phyloP scores from a whole-genome alignment of 495 filamentous ascomycete genomes.

The Rhypophila decipiens region DNA sequence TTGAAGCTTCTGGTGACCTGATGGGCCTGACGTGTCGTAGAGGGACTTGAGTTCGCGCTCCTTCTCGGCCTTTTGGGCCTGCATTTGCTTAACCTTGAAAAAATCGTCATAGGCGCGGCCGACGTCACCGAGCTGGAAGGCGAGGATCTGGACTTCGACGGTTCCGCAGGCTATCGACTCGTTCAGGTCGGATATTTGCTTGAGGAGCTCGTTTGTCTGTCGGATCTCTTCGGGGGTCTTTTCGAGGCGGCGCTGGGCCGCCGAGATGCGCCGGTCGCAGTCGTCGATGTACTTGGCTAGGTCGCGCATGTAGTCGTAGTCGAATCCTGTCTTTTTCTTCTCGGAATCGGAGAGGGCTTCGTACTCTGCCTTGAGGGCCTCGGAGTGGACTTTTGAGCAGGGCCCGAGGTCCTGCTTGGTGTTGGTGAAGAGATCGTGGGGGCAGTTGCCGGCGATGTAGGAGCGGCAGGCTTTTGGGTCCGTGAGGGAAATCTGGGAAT shows the following conservation, averaged over 20 bases:
- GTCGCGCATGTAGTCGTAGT: slow-evolving; percentile 93
- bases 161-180: slow-evolving; percentile 76
- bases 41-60: slow-evolving; percentile 90
- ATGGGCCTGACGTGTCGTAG: slow-evolving; percentile 82
- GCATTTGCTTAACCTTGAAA: slow-evolving; percentile 72
- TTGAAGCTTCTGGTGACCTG: slow-evolving; percentile 94
- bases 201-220: slow-evolving; percentile 90
- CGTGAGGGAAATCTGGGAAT: slow-evolving; percentile 75
- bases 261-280: slow-evolving; percentile 89
- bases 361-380: slow-evolving; percentile 83
- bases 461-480: slow-evolving; percentile 94
- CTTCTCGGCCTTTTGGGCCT: slow-evolving; percentile 73
- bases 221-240: slow-evolving; percentile 97
- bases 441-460: slow-evolving; percentile 89
- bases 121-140: slow-evolving; percentile 74
- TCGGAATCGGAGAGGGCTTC: slow-evolving; percentile 59
- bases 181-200: slow-evolving; percentile 77
- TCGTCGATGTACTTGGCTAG: slow-evolving; percentile 94
- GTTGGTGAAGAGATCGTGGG: slow-evolving; percentile 99
- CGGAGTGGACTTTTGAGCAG: slow-evolving; percentile 85
- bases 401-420: slow-evolving; percentile 95
- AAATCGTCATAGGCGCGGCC: slow-evolving; percentile 77
- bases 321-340: slow-evolving; percentile 77
- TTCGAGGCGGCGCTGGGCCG: slow-evolving; percentile 82
- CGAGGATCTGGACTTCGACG: slow-evolving; percentile 78